Base-by-base conservation (phyloP, 768 basidiomycete genomes). In the Pleurotus cornucopiae region DNA sequence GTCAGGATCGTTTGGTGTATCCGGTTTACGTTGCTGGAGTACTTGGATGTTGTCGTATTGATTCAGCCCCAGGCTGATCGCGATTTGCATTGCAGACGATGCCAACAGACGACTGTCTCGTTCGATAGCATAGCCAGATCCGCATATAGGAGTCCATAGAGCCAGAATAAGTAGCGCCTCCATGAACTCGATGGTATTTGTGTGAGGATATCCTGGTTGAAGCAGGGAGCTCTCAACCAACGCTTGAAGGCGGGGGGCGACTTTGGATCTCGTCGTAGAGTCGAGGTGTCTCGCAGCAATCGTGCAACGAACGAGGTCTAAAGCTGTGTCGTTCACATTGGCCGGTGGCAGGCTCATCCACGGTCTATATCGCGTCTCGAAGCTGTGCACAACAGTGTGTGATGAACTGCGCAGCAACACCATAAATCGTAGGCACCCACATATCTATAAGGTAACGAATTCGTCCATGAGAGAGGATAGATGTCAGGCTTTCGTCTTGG, bases 251-350 rank as follows among this genome's bases (percentile, higher is more conserved):
- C 70, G 71, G 1, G 75, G 78, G 20, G 71, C 58, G 16, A 77
- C 68, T 12, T 64, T 63, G 3, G 71, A 64, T 39, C 72, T 71
- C 46, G 64, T 69, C 21, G 66, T 61, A 13, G 67, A 60, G 14
- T 73, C 72, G 1, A 79, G 61, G 61, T 80, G 78, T 43, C 78
- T 67, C 30, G 76, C 74, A 13, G 78, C 73, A 21, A 80, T 62
- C 34, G 75, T 74, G 57, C 78, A 80, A 26, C 79, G 73, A 9
- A 75, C 76, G 30, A 79, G 67, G 46, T 75, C 70, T 12, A 79
- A 64, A 21, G 79, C 61, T 14, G 70, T 65, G 44, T 63, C 55
- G 18, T 60, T 54, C 1, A 65, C 65, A 5, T 65, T 65, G 34
- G 60, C 63, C 2, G 70, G 73, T 4, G 73, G 73, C 11, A 78